phyloP scores from a whole-genome alignment of 78 protist genomes.

The Dictyostelium capitatum region DNA sequence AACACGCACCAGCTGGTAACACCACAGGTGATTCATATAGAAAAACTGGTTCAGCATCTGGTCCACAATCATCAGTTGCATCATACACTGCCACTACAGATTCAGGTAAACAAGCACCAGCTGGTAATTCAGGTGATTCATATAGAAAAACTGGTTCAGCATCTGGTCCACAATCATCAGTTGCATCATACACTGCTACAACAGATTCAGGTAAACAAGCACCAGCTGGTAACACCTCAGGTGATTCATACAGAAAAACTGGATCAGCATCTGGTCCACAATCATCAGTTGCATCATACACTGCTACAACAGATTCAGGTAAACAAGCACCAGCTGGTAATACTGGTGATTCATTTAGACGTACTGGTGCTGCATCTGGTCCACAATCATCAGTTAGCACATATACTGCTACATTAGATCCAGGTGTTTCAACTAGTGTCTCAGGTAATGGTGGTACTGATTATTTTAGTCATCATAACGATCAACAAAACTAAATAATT shows the following conservation, averaged over 20 bases:
- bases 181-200: conserved; percentile 60
- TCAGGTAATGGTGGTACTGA: conserved; percentile 82
- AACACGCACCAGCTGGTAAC: conserved; percentile 76
- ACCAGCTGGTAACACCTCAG: conserved; percentile 45
- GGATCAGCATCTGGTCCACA: conserved; percentile 84
- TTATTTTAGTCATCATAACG: conserved; percentile 74
- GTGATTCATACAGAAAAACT: conserved; percentile 53
- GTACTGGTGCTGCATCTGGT: conserved; percentile 69
- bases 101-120: conserved; percentile 74
- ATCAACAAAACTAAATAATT: conserved; percentile 20
- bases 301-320: conserved; percentile 66
- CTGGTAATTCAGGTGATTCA: conserved; percentile 17
- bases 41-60: conserved; percentile 63
- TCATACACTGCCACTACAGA: conserved; percentile 70
- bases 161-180: conserved; percentile 83
- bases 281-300: conserved; percentile 63
- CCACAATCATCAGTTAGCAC: conserved; percentile 68
- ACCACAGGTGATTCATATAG: conserved; percentile 29
- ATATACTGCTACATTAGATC: conserved; percentile 79
- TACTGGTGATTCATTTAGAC: conserved; percentile 34
- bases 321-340: conserved; percentile 68
- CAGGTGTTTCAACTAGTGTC: conserved; percentile 41
- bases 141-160: conserved; percentile 51
- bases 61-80: conserved; percentile 78
- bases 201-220: conserved; percentile 75